Evolutionary conservation across 2,329 filamentous ascomycete genomes (phyloP).

Genomic region (Byssothecium circinans): DNA sequence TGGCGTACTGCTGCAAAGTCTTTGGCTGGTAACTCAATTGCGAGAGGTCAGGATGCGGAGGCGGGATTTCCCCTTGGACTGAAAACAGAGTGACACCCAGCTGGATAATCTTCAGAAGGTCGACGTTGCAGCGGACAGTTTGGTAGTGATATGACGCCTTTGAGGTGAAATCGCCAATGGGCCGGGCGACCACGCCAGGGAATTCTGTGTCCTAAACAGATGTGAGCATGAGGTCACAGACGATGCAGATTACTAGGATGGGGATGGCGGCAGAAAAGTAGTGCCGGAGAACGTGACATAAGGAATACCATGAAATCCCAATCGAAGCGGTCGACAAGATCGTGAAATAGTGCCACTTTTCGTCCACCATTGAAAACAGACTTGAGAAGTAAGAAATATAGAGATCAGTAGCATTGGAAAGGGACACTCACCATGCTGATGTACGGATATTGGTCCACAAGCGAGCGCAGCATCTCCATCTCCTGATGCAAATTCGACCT

Average conservation of each 20-base stretch:
- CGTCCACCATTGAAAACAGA: no score
- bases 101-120: constrained; percentile 96
- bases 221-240: constrained; percentile 17
- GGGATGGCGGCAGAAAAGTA: no score
- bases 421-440: constrained; percentile 83
- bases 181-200: constrained; percentile 92
- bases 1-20: constrained; percentile 53
- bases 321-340: no score
- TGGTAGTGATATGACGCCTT: constrained; percentile 99
- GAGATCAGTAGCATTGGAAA: constrained; percentile 8
- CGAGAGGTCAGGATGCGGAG: constrained; percentile 61
- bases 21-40: constrained; percentile 48
- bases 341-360: no score
- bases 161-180: constrained; percentile 90
- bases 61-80: constrained; percentile 82
- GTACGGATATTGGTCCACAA: constrained; percentile 90
- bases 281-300: no score
- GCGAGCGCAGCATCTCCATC: constrained; percentile 77
- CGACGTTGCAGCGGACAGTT: constrained; percentile 94
- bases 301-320: no score
- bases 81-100: constrained; percentile 94
- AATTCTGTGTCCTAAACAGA: constrained; percentile 85
- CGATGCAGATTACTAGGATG: no score
- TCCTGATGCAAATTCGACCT: constrained; percentile 87
- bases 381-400: no score